Percentiles rank a stretch among this genome's conserved stretches.
Conservation (phyloP, 2,329 filamentous ascomycete genomes). For the Aspergillus sergii region DNA sequence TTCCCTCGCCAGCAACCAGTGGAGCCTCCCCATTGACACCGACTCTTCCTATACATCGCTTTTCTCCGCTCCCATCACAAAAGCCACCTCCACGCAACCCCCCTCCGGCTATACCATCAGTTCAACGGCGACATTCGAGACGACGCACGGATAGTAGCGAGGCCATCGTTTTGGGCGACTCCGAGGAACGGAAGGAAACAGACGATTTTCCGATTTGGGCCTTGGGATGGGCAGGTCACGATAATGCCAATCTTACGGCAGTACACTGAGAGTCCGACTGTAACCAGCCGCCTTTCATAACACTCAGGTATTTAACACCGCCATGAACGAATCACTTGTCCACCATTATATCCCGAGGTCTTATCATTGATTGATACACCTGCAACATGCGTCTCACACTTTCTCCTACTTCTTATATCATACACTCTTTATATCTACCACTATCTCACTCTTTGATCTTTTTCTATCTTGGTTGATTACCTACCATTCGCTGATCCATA, state of each 20-base stretch:
- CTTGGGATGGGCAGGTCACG: conserved; percentile 43
- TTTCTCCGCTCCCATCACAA: conserved; percentile 38
- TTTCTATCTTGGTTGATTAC: not conserved
- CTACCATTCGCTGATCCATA: not conserved
- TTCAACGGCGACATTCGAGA: conserved; percentile 40
- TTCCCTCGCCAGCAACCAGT: conserved; percentile 41
- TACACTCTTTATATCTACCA: not conserved
- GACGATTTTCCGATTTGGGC: conserved; percentile 50
- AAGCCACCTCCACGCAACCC: conserved; percentile 35
- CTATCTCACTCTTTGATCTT: not conserved
- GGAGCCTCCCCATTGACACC: conserved; percentile 44
- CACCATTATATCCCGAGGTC: not conserved
- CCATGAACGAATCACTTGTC: not conserved
- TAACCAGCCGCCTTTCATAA: not conserved
- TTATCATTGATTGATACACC: too few species aligned
- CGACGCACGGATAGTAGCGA: conserved; percentile 49
- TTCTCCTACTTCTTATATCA: not conserved
- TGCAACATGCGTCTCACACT: conserved; percentile 4
- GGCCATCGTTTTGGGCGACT: conserved; percentile 48
- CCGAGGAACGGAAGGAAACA: conserved; percentile 58
- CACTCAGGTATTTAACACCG: not conserved
- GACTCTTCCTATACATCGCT: conserved; percentile 42
- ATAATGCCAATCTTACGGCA: conserved; percentile 38
- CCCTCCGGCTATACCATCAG: conserved; percentile 36
- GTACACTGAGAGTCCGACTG: conserved; percentile 33